A percentile compares a stretch with the other conserved stretches of the same genome.
Conservation (phyloP, 768 basidiomycete species). For the Terana coerulea region DNA sequence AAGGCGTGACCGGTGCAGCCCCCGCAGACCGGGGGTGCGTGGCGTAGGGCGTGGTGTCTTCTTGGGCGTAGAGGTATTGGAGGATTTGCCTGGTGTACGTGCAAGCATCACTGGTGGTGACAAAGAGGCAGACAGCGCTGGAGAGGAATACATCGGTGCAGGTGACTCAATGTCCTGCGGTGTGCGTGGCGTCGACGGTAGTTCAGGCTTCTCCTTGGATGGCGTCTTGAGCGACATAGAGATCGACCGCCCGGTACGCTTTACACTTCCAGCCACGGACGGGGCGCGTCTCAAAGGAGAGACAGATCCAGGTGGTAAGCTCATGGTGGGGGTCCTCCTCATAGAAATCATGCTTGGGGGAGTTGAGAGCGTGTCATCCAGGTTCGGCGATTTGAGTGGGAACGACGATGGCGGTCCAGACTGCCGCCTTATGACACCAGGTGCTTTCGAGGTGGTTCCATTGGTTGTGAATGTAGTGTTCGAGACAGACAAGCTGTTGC, state of each 20-base stretch:
- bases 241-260: slow-evolving; percentile 19
- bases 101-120: not conserved
- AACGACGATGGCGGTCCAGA: slow-evolving; percentile 21
- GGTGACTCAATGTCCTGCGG: not conserved
- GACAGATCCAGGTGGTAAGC: slow-evolving; percentile 11
- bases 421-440: slow-evolving; percentile 16
- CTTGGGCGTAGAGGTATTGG: slow-evolving; percentile 13
- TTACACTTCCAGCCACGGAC: slow-evolving; percentile 18
- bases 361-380: slow-evolving; percentile 18
- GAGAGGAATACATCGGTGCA: too few relatives aligned
- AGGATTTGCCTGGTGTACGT: slow-evolving; percentile 9
- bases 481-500: slow-evolving; percentile 13
- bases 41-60: slow-evolving; percentile 16
- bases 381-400: slow-evolving; percentile 16
- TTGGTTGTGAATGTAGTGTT: not conserved
- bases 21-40: slow-evolving; percentile 14
- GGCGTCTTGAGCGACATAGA: slow-evolving; percentile 11
- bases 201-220: not conserved
- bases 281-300: slow-evolving; percentile 14
- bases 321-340: slow-evolving; percentile 19
- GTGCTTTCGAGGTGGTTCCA: slow-evolving; percentile 16
- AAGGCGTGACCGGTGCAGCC: too few relatives aligned
- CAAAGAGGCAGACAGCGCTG: not conserved
- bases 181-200: not conserved
- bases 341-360: slow-evolving; percentile 7